phyloP scores from a whole-genome alignment of 2,329 filamentous ascomycete genomes.

The Fusarium mangiferae region DNA sequence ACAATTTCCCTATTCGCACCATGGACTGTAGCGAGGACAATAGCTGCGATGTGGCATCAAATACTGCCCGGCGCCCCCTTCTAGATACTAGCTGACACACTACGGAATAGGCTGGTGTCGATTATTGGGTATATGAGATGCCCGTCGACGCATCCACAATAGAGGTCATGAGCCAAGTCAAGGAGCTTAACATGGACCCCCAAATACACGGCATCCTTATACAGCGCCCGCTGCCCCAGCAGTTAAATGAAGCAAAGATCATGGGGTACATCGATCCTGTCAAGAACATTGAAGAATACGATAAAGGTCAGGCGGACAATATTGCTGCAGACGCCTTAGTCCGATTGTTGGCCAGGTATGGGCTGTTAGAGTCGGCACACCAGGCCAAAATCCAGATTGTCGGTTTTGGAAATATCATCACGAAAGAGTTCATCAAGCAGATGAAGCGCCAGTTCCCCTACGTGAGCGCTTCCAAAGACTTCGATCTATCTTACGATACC shows the following conservation, averaged over 20 bases:
- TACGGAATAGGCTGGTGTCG: accelerated
- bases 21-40: background rate
- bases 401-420: background rate
- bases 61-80: accelerated
- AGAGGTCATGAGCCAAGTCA: background rate
- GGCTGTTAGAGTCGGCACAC: background rate
- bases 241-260: background rate
- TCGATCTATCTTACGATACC: background rate
- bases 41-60: background rate
- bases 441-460: background rate
- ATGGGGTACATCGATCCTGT: accelerated
- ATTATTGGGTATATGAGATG: background rate
- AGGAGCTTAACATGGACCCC: background rate
- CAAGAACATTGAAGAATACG: background rate
- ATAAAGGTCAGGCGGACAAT: background rate
- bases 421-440: background rate
- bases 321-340: background rate
- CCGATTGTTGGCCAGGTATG: background rate
- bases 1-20: too few species aligned
- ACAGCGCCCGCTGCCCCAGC: background rate
- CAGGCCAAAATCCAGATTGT: background rate
- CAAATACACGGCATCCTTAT: background rate
- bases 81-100: accelerated
- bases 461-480: background rate
- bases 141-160: background rate